phyloP scores from a whole-genome alignment of 202 grass and related monocot species.

The Schoenoplectus triqueter region DNA sequence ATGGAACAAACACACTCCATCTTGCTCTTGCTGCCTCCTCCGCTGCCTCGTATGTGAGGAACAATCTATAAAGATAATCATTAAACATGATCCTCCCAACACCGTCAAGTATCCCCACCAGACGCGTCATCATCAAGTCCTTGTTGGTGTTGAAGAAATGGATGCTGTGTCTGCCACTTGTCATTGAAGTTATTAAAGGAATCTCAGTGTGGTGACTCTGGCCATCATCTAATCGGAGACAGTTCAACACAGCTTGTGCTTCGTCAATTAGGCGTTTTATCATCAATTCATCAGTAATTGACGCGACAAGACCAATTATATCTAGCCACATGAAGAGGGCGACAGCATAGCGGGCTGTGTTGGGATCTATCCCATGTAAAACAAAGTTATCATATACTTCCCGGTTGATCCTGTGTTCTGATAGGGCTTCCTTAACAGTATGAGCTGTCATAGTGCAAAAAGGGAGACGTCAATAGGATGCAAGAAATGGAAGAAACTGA shows the following conservation, averaged over 20 bases:
- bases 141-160: slow-evolving; percentile 44
- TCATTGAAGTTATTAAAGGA: slow-evolving; percentile 41
- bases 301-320: background rate
- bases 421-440: slow-evolving; percentile 40
- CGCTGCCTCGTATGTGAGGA: slow-evolving; percentile 25
- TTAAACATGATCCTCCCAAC: slow-evolving; percentile 52
- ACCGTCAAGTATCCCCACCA: slow-evolving; percentile 47
- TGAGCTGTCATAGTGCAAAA: slow-evolving; percentile 43
- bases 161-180: background rate
- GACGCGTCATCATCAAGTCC: slow-evolving; percentile 40
- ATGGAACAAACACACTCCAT: background rate
- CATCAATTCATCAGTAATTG: background rate
- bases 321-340: slow-evolving; percentile 67
- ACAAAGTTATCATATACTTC: slow-evolving; percentile 41
- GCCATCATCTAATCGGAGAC: background rate
- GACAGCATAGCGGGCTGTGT: slow-evolving; percentile 47
- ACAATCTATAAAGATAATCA: slow-evolving; percentile 33
- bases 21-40: slow-evolving; percentile 7
- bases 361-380: background rate
- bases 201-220: slow-evolving; percentile 4
- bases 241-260: slow-evolving; percentile 38
- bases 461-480: background rate
- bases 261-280: slow-evolving; percentile 11
- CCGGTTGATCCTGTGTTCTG: slow-evolving; percentile 39
- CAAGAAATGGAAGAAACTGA: background rate